Evolutionary conservation across 768 basidiomycete species (phyloP).

Genomic region (Agaricus blazei): DNA sequence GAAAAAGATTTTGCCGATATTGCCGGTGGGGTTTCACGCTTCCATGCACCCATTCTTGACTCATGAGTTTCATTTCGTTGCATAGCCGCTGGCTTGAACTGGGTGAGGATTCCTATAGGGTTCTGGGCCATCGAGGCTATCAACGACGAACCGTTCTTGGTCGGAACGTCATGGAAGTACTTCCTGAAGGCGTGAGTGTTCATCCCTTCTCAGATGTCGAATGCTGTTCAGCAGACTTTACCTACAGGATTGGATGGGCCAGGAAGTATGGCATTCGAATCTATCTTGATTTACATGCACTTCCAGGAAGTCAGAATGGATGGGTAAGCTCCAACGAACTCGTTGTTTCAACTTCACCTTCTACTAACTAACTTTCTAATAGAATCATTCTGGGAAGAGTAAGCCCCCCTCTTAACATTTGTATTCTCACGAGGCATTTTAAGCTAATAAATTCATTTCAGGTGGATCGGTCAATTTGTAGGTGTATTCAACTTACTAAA

Average conservation of each 20-base stretch:
- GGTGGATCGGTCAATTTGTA: slow-evolving; percentile 64
- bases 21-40: slow-evolving; percentile 20
- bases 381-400: slow-evolving; percentile 38
- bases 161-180: slow-evolving; percentile 69
- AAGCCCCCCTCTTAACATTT: slow-evolving; percentile 8
- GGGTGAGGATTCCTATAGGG: slow-evolving; percentile 79
- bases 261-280: slow-evolving; percentile 90
- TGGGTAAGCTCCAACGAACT: slow-evolving; percentile 40
- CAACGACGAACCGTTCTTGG: slow-evolving; percentile 76
- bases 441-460: slow-evolving; percentile 13
- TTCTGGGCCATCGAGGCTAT: slow-evolving; percentile 86
- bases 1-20: slow-evolving; percentile 32
- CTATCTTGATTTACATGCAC: slow-evolving; percentile 72
- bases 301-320: slow-evolving; percentile 79
- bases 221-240: slow-evolving; percentile 14
- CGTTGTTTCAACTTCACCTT: slow-evolving; percentile 3
- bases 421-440: slow-evolving; percentile 6
- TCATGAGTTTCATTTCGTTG: slow-evolving; percentile 41
- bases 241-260: slow-evolving; percentile 72
- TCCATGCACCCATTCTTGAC: background rate
- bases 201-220: slow-evolving; percentile 3
- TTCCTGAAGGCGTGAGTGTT: slow-evolving; percentile 38
- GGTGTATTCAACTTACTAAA: slow-evolving; percentile 13
- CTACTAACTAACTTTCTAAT: slow-evolving; percentile 12
- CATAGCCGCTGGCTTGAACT: slow-evolving; percentile 76